These are phyloP conservation scores for Lasiosphaeriaceae sp. DNA, from an alignment of 495 filamentous ascomycete species.

Conservation along the genomic window DNA sequence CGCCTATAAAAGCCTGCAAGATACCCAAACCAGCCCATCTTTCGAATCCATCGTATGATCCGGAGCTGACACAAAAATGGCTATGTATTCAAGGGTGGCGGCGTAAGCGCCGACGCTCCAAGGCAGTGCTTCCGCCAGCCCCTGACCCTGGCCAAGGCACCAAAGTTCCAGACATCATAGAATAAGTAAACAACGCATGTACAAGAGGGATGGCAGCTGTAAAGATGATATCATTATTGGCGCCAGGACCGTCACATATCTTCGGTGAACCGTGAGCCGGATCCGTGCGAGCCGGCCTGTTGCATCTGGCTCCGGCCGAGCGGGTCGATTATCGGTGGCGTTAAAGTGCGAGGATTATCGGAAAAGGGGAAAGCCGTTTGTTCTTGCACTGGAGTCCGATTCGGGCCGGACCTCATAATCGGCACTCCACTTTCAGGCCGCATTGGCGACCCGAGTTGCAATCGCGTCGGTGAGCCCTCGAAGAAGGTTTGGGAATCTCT, in stretches of 20 bases:
- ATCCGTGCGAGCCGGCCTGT: slow-evolving; percentile 43
- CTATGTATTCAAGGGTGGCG: slow-evolving; percentile 12
- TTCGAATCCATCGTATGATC: neutral
- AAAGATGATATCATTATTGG: slow-evolving; percentile 2
- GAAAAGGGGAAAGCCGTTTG: slow-evolving; percentile 33
- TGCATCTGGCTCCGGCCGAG: slow-evolving; percentile 43
- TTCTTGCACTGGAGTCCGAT: slow-evolving; percentile 40
- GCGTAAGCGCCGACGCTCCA: slow-evolving; percentile 1
- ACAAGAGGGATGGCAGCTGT: slow-evolving; percentile 1
- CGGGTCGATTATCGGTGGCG: slow-evolving; percentile 33
- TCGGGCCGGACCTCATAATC: slow-evolving; percentile 41
- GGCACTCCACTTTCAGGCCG: slow-evolving; percentile 44
- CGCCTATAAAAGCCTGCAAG: neutral
- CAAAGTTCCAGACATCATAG: slow-evolving; percentile 26
- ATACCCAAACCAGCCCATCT: slow-evolving; percentile 1
- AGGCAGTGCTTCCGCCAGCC: slow-evolving; percentile 1
- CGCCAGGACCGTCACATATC: slow-evolving; percentile 35
- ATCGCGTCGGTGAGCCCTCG: slow-evolving; percentile 26
- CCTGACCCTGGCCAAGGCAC: slow-evolving; percentile 1
- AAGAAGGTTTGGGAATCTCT: slow-evolving; percentile 45
- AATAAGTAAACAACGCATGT: slow-evolving; percentile 20
- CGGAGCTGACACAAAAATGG: slow-evolving; percentile 6
- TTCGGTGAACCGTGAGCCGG: slow-evolving; percentile 50
- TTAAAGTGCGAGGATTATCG: slow-evolving; percentile 16
- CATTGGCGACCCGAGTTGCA: slow-evolving; percentile 45